These are phyloP conservation scores for Cydonia oblonga DNA, from an alignment of 331 rosid genomes.

Conservation along the genomic window DNA sequence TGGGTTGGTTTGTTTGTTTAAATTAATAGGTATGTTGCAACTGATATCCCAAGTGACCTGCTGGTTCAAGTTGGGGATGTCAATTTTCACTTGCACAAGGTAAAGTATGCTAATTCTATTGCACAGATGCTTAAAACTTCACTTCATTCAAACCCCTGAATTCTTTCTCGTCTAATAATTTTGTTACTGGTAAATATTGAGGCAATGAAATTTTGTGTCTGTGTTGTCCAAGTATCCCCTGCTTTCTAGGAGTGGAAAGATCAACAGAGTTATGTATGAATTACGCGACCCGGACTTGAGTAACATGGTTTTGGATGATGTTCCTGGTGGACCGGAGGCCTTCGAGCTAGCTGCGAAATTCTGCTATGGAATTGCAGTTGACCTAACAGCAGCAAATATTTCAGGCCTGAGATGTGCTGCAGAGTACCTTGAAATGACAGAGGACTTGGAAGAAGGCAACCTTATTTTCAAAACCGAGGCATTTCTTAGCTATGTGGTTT, in stretches of 20 bases:
- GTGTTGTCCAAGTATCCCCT: slow-evolving; percentile 54
- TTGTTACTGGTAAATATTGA: background rate
- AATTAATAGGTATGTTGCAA: slow-evolving; percentile 64
- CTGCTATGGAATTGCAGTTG: slow-evolving; percentile 86
- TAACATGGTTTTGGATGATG: slow-evolving; percentile 59
- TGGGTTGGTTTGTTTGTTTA: background rate
- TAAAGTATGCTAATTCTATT: slow-evolving; percentile 1
- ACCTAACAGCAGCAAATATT: slow-evolving; percentile 87
- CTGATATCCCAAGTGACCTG: slow-evolving; percentile 89
- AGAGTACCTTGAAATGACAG: slow-evolving; percentile 92
- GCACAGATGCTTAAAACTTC: background rate
- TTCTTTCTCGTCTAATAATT: background rate
- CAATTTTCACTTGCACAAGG: slow-evolving; percentile 85
- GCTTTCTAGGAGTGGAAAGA: slow-evolving; percentile 85
- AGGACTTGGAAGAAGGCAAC: slow-evolving; percentile 89
- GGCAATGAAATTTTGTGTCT: background rate
- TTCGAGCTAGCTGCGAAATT: slow-evolving; percentile 84
- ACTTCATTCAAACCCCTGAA: background rate
- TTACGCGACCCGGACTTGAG: slow-evolving; percentile 47
- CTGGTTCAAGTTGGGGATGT: slow-evolving; percentile 59
- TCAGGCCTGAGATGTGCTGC: slow-evolving; percentile 94
- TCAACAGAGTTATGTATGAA: slow-evolving; percentile 68
- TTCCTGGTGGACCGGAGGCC: slow-evolving; percentile 80
- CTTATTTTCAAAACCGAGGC: slow-evolving; percentile 94
- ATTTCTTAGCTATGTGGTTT: slow-evolving; percentile 80